Base-by-base conservation (phyloP, 352 stramenopile species). In the Phytophthora tubulina region DNA sequence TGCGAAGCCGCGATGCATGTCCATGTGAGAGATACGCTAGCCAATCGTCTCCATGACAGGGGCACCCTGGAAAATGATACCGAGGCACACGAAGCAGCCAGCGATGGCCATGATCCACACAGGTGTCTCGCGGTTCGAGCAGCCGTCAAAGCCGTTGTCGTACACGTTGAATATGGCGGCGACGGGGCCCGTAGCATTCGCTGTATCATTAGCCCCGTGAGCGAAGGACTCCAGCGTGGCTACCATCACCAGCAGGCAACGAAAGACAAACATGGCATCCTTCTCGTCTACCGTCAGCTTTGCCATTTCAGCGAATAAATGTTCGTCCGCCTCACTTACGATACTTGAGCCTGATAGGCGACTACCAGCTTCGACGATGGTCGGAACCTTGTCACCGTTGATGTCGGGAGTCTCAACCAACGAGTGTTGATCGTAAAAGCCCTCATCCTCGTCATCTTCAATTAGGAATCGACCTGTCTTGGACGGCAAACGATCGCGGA, bases 151-250 rank as follows among this genome's bases (percentile, higher is more conserved):
- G 17, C 81, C 84, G 10, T 77, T 67, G 10, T 79, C 70, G 70
- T 92, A 96, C 8, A 91, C 84, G n/a, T 82, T 74, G 57, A 85
- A 75, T 2, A 93, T 79, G 8, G 79, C 86, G 30, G 72, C 72
- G 21, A 96, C 69, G 0, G 90, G 86, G 4, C 73, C 88, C 38
- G 94, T 94, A 2, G 84, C 67, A 68, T 96, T 97, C 17, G 87
- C 85, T 2, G 92, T 85, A 67, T 97, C 89, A 67, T 95, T 96
- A 30, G 88, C 80, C 21, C 90, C 90, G 72, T 97, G 90, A 1
- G 80, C 76, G 68, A 93, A 96, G 15, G 86, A 90, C 58, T 91
- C 82, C 17, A 94, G 68, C 35, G 72, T 85, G 36, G 88, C 81
- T 14, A 90, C 91, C 35, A 95, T 76, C 17, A 96, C 81, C 58